Percentiles rank a stretch among this genome's conserved stretches.
phyloP scores from a whole-genome alignment of 345 rosid genomes.

The Sisymbrium altissimum region DNA sequence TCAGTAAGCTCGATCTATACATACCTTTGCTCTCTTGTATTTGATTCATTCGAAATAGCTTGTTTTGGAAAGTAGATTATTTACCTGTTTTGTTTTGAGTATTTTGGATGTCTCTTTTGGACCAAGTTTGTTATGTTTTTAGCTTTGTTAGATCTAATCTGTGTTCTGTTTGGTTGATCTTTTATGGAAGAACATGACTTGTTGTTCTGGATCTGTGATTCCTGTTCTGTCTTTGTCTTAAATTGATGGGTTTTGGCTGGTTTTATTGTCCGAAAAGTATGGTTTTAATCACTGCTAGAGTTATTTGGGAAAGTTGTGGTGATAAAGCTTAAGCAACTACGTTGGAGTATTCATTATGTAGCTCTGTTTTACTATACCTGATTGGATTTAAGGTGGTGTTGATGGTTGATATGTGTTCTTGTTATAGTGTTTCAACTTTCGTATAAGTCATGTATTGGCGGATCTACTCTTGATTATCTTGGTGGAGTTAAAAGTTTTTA shows the following conservation, averaged over 20 bases:
- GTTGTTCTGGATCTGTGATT: constrained; percentile 28
- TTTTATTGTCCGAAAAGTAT: not conserved
- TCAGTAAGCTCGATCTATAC: constrained; percentile 46
- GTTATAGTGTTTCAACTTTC: not conserved
- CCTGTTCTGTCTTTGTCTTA: too few species aligned
- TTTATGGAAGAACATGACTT: not conserved
- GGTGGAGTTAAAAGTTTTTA: too few species aligned
- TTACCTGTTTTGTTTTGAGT: not conserved
- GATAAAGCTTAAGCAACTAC: constrained; percentile 1
- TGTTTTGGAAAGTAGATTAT: too few species aligned
- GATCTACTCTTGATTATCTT: not conserved
- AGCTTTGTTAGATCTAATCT: constrained; percentile 1
- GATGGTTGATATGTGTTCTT: not conserved
- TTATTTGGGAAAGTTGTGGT: too few species aligned
- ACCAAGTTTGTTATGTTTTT: constrained; percentile 2
- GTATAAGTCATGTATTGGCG: not conserved
- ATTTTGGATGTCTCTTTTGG: not conserved
- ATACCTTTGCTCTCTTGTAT: not conserved
- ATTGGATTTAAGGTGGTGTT: not conserved
- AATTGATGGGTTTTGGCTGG: not conserved
- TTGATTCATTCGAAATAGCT: not conserved
- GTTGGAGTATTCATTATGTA: not conserved
- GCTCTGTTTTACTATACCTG: too few species aligned
- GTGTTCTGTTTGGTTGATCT: constrained; percentile 22
- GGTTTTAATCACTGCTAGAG: too few species aligned